Conservation (phyloP, 2,329 filamentous ascomycete species). For the Trichoderma endophyticum region DNA sequence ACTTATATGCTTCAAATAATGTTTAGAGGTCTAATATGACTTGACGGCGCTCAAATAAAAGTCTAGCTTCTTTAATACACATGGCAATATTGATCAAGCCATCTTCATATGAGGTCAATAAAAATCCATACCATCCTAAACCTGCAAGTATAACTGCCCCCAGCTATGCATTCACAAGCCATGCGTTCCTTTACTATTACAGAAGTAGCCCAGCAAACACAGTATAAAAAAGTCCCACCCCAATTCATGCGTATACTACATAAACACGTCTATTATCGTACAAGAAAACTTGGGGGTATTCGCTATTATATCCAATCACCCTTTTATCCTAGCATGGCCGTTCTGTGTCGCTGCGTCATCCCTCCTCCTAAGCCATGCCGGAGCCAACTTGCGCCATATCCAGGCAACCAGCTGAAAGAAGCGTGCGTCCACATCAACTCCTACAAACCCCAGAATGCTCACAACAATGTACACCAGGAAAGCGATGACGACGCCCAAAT, state of each 20-base stretch:
- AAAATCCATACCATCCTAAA: neutral
- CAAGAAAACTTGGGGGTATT: conserved; percentile 17
- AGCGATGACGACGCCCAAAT: conserved; percentile 47
- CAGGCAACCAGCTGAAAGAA: conserved; percentile 24
- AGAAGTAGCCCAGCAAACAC: neutral
- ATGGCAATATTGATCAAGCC: too few relatives aligned
- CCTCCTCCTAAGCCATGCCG: neutral
- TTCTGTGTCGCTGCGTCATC: conserved; percentile 16
- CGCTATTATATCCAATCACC: conserved; percentile 24
- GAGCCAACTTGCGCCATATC: conserved; percentile 8
- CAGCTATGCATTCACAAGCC: neutral
- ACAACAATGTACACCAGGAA: conserved; percentile 28
- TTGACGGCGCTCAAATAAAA: too few relatives aligned
- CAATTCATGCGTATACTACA: neutral
- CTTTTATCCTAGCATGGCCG: conserved; percentile 22
- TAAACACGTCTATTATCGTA: conserved; percentile 11
- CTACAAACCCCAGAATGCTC: conserved; percentile 27
- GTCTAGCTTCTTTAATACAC: too few relatives aligned
- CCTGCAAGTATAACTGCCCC: neutral
- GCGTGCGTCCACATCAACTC: conserved; percentile 36
- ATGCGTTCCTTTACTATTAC: neutral
- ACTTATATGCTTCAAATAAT: neutral
- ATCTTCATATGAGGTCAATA: neutral
- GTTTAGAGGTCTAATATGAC: neutral
- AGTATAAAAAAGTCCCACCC: neutral